These are phyloP conservation scores for Elsinoe batatas DNA, from an alignment of 2,329 filamentous ascomycete genomes.

Conservation along the genomic window DNA sequence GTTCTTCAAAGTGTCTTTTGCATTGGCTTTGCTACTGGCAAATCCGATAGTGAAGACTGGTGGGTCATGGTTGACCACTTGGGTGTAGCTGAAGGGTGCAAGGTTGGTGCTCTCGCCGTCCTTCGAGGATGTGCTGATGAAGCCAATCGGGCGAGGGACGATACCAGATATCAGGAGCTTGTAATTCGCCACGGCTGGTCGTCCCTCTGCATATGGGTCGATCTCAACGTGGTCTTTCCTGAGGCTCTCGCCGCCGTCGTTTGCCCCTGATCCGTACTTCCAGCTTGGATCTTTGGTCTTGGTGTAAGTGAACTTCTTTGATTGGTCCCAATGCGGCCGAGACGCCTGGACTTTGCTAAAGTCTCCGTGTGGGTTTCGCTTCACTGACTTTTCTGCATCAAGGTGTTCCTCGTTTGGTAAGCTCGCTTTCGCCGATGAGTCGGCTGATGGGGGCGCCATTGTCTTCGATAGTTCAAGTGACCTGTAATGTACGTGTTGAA, in stretches of 20 bases:
- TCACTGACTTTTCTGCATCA: conserved; percentile 34
- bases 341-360: conserved; percentile 63
- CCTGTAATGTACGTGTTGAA: no score
- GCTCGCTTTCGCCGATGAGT: neutral
- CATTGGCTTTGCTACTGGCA: conserved; percentile 44
- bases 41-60: conserved; percentile 66
- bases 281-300: conserved; percentile 57
- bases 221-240: conserved; percentile 61
- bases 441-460: neutral
- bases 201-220: conserved; percentile 64
- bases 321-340: conserved; percentile 50
- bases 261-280: conserved; percentile 57
- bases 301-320: conserved; percentile 44
- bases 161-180: conserved; percentile 78
- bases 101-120: conserved; percentile 64
- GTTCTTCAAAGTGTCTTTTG: conserved; percentile 74
- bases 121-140: conserved; percentile 47
- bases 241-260: conserved; percentile 42
- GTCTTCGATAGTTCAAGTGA: neutral
- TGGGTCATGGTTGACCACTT: conserved; percentile 75
- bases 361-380: conserved; percentile 62
- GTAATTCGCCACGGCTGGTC: conserved; percentile 67
- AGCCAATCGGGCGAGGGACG: conserved; percentile 69
- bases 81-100: conserved; percentile 80
- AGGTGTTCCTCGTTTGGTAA: conserved; percentile 1